Conservation (phyloP, 768 basidiomycete species). For the Russula sp. region DNA sequence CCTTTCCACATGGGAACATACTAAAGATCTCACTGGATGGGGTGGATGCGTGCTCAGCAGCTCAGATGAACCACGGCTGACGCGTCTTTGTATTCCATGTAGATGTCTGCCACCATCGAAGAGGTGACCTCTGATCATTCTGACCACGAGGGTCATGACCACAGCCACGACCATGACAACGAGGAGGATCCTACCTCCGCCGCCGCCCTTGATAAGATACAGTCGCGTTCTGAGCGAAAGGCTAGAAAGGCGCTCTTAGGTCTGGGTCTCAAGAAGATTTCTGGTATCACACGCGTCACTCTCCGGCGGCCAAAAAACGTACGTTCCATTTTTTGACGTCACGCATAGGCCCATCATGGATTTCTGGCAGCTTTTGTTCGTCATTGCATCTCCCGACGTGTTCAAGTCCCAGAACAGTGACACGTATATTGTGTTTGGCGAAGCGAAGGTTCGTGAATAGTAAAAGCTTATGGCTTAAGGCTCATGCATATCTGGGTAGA, state of each 20-base stretch:
- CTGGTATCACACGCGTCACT: conserved; percentile 92
- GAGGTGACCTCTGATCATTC: conserved; percentile 81
- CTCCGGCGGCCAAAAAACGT: conserved; percentile 94
- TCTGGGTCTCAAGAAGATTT: conserved; percentile 90
- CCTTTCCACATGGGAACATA: neutral
- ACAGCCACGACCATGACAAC: conserved; percentile 52
- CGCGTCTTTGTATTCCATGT: conserved; percentile 31
- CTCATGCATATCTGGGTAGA: conserved; percentile 40
- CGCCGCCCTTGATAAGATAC: conserved; percentile 87
- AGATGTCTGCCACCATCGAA: conserved; percentile 84
- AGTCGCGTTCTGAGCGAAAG: conserved; percentile 92
- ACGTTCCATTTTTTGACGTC: conserved; percentile 34
- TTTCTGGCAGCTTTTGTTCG: conserved; percentile 70
- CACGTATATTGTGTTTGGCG: conserved; percentile 98
- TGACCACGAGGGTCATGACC: conserved; percentile 54
- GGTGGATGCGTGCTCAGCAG: conserved; percentile 39
- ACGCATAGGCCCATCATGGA: neutral
- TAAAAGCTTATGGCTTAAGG: neutral
- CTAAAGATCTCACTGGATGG: conserved; percentile 34
- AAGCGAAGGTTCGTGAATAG: conserved; percentile 68
- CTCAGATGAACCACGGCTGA: conserved; percentile 32
- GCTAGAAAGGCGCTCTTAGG: conserved; percentile 90
- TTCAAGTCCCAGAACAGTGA: conserved; percentile 98
- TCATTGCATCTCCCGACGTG: conserved; percentile 90
- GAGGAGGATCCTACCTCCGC: conserved; percentile 84